Conservation (phyloP, 768 basidiomycete genomes). For the Tylopilus cervinicoccineus region DNA sequence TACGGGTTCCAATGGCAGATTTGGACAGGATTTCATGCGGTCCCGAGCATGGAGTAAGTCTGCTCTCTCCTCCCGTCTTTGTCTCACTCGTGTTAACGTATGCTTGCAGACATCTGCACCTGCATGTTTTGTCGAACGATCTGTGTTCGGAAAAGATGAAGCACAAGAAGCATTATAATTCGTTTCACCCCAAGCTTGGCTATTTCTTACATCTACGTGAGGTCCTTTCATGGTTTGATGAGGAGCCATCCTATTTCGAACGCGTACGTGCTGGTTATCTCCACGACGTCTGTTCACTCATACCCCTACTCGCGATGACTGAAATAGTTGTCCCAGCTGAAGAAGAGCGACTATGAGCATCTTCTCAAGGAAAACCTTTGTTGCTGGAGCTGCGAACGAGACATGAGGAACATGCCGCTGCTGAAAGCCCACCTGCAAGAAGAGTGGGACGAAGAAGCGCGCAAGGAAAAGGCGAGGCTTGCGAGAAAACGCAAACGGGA, state of each 20-base stretch:
- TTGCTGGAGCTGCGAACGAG: slow-evolving; percentile 67
- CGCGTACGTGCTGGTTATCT: slow-evolving; percentile 36
- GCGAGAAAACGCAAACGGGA: slow-evolving; percentile 40
- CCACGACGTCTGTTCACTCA: not conserved
- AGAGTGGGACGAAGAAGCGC: slow-evolving; percentile 58
- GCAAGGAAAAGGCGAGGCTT: slow-evolving; percentile 38
- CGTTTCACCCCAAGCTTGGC: slow-evolving; percentile 79
- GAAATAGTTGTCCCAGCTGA: slow-evolving; percentile 50
- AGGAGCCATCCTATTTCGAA: slow-evolving; percentile 50
- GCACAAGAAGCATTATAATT: slow-evolving; percentile 88
- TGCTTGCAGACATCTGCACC: slow-evolving; percentile 63
- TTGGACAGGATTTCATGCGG: slow-evolving; percentile 81
- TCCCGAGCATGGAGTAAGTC: slow-evolving; percentile 81
- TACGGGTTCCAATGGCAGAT: slow-evolving; percentile 76
- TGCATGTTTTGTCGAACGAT: slow-evolving; percentile 85
- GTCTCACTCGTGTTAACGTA: not conserved
- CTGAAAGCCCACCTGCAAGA: slow-evolving; percentile 73
- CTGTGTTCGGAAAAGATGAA: slow-evolving; percentile 67
- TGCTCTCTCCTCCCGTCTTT: not conserved
- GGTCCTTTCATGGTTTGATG: slow-evolving; percentile 80
- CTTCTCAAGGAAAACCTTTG: slow-evolving; percentile 62
- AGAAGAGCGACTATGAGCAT: slow-evolving; percentile 52
- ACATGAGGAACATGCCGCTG: slow-evolving; percentile 66
- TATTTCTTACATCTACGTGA: slow-evolving; percentile 80
- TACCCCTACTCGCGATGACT: not conserved